Evolutionary conservation across 2,329 filamentous ascomycete species (phyloP).

Genomic region (Trichoderma atrobrunneum): DNA sequence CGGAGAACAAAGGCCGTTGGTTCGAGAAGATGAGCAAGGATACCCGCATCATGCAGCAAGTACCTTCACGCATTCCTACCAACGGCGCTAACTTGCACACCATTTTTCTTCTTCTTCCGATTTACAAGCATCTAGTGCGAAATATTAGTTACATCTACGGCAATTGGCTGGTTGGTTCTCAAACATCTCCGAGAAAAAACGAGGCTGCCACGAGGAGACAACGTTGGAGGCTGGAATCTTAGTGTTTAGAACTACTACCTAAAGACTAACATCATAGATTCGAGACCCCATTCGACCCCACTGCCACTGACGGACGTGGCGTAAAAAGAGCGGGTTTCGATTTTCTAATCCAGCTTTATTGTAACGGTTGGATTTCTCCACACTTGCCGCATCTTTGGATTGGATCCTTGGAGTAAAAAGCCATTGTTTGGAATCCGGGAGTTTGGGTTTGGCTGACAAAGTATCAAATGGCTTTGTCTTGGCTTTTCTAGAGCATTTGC

Average conservation of each 20-base stretch:
- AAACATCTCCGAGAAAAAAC: background rate
- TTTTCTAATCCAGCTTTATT: background rate
- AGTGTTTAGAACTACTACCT: no score
- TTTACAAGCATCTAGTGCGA: no score
- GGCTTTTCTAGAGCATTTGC: no score
- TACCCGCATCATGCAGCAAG: background rate
- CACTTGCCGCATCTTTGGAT: background rate
- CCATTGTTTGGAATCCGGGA: background rate
- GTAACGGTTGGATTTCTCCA: background rate
- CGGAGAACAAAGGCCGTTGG: background rate
- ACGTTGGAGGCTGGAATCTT: background rate
- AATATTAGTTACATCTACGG: background rate
- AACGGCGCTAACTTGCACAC: no score
- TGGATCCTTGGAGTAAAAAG: no score
- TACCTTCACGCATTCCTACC: background rate
- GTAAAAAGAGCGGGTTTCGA: background rate
- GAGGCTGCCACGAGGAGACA: background rate
- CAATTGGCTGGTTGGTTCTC: background rate
- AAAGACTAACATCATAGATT: background rate
- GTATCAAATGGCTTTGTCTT: no score
- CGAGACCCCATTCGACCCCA: background rate
- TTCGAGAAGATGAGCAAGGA: background rate
- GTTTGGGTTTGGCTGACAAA: background rate
- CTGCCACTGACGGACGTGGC: background rate
- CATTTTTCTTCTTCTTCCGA: background rate